Base-by-base conservation (phyloP, 352 stramenopile species). In the Globisporangium canariense region DNA sequence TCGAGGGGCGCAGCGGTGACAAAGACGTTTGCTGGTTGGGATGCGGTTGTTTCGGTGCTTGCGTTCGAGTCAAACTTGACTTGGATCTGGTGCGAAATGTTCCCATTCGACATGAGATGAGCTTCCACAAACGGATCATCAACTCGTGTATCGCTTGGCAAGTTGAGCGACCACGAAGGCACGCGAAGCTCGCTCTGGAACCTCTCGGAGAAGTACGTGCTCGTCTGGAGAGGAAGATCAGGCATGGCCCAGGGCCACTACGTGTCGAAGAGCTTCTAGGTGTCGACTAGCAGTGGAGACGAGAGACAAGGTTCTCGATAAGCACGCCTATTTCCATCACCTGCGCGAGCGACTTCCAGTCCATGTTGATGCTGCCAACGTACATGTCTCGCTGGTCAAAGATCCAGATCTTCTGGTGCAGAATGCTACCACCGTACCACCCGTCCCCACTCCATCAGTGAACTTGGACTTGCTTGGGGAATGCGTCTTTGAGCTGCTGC, bases 251-350 rank as follows among this genome's bases (percentile, higher is more conserved):
- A 93, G 41, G 79, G 63, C 84, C 82, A 93, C 84, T 82, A 93
- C 0, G 84, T 73, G 58, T 90, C 69, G 66, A 89, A 91, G 30
- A 93, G 68, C n/a, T 65, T 75, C 40, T 86, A 70, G 32, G 90
- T 66, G 49, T 93, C 84, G 13, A 69, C 61, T n/a, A 90, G 71
- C 9, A 86, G 47, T 0, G 60, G 41, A 7, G 74, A 81, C 28
- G 55, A 0, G 70, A 52, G n/a, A 66, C 55, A 34, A 88, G 62
- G 49, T 86, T 64, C 53, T 87, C 68, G 25, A 93, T 65, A 9
- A 90, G 22, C 11, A 94, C 78, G 20, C 86, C 86, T n/a, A 93
- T 69, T 40, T 94, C 86, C 83, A 93, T 93, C 22, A 94, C 86
- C 62, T 94, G 84, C 40, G 82, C 75, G 32, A 94, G 68, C 49